Conservation (phyloP, 306 rosid species). For the Albizia julibrissin region DNA sequence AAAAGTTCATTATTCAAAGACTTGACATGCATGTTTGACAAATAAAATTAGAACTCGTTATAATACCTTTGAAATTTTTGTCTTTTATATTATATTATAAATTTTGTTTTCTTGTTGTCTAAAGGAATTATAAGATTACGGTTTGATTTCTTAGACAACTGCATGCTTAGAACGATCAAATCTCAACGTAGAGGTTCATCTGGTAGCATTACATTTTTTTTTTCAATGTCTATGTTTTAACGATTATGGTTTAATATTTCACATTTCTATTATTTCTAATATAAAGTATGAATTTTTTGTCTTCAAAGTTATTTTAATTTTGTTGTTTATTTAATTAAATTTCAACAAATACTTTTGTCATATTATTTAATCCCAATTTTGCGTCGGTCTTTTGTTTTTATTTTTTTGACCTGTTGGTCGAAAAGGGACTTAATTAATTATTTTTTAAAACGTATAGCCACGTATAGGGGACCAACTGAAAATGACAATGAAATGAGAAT, state of each 20-base stretch:
- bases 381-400: not conserved
- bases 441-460: not conserved
- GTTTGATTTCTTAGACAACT: too few relatives aligned
- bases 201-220: not conserved
- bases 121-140: too few relatives aligned
- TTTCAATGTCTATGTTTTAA: not conserved
- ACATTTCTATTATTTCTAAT: not conserved
- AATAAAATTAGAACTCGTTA: not conserved
- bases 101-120: too few relatives aligned
- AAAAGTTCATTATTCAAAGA: too few relatives aligned
- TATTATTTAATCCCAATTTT: not conserved
- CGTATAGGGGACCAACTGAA: not conserved
- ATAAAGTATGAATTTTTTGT: not conserved
- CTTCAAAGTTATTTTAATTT: not conserved
- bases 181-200: not conserved
- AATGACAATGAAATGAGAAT: not conserved
- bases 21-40: not conserved
- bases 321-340: not conserved
- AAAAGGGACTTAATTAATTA: not conserved
- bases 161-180: not conserved
- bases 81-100: not conserved
- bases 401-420: too few relatives aligned
- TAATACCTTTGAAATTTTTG: not conserved
- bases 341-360: not conserved
- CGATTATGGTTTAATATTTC: not conserved